Base-by-base conservation (phyloP, 2,329 filamentous ascomycete species). In the Aspergillus persii region DNA sequence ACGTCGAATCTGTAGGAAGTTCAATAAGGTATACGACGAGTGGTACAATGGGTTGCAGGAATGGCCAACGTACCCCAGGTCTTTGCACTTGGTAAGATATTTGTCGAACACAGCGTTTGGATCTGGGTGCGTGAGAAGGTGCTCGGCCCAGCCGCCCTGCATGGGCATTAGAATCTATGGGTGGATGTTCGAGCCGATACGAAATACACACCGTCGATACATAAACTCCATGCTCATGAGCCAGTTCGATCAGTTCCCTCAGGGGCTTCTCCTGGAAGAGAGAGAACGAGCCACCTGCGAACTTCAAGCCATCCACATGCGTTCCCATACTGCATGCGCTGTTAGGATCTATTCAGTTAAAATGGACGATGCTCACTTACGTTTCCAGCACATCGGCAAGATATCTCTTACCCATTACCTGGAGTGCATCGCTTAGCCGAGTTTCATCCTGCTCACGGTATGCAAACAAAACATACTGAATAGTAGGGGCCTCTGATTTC, bases 401-500 rank as follows among this genome's bases (percentile, higher is more conserved):
- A 58, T 84, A 83, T 44, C 79, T 72, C 61, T 80, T 82, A 1
- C 82, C 82, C 79, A 84, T 83, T 3, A 75, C 74, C 76, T 78
- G 54, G 33, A 47, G 46, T 3, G 5, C 46, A 51, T 4, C 27
- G 27, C n/a, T n/a, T 30, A 44, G 18, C 18, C 18, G 18, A 23
- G 18, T 23, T 23, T 23, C 18, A 23, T 23, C 18, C 18, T 23
- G 18, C 18, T 23, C 18, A 23, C 18, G 18, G 18, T 23, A 23
- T 23, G 18, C 18, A 23, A 15, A 27, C 12, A 8, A 3, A 4
- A 18, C 70, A 53, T 71, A 74, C 81, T 0, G 80, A 80, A 67
- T 84, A 85, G 66, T 84, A 84, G 6, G 81, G 82, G 0, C 83
- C 82, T 33, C 82, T 75, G 57, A 84, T 85, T 68, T 85, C 83